These are phyloP conservation scores for Knufia petricola DNA, from an alignment of 2,329 filamentous ascomycete species.

Conservation along the genomic window DNA sequence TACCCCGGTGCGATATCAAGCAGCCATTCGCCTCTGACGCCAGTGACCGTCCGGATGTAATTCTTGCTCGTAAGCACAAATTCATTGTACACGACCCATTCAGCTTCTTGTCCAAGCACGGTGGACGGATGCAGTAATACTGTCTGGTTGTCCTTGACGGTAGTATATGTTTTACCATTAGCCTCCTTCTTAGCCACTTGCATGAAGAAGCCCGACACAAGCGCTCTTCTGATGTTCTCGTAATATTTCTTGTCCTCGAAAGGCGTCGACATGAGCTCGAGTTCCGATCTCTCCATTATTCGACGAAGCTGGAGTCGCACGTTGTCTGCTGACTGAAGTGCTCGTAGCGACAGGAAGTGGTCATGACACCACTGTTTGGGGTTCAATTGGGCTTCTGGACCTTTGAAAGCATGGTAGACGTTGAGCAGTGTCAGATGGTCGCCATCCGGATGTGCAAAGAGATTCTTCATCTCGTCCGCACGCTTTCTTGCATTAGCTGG, in stretches of 20 bases:
- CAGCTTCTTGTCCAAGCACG: slow-evolving; percentile 75
- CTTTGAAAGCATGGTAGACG: slow-evolving; percentile 95
- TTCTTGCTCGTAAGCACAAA: slow-evolving; percentile 98
- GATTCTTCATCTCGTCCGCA: slow-evolving; percentile 93
- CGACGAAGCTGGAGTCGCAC: slow-evolving; percentile 84
- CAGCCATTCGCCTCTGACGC: slow-evolving; percentile 88
- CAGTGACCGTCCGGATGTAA: slow-evolving; percentile 89
- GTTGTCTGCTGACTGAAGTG: slow-evolving; percentile 85
- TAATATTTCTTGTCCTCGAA: slow-evolving; percentile 98
- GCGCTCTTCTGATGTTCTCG: slow-evolving; percentile 85
- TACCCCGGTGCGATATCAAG: slow-evolving; percentile 89
- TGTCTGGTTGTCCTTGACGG: slow-evolving; percentile 91
- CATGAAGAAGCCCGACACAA: slow-evolving; percentile 98
- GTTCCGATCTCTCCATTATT: slow-evolving; percentile 87
- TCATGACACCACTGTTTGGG: slow-evolving; percentile 91
- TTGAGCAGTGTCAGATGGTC: slow-evolving; percentile 95
- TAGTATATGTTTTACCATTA: slow-evolving; percentile 81
- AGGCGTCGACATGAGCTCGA: slow-evolving; percentile 78
- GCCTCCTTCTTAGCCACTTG: slow-evolving; percentile 92
- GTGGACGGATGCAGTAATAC: slow-evolving; percentile 91
- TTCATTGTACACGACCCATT: slow-evolving; percentile 98
- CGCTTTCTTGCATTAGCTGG: slow-evolving; percentile 77
- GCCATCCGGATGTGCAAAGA: slow-evolving; percentile 85
- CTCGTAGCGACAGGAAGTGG: slow-evolving; percentile 83
- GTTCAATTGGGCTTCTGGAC: slow-evolving; percentile 58